Percentiles rank a stretch among this genome's conserved stretches.
These are phyloP conservation scores for Tetrapisispora iriomotensis DNA, from an alignment of 805 yeast genomes.

Conservation along the genomic window DNA sequence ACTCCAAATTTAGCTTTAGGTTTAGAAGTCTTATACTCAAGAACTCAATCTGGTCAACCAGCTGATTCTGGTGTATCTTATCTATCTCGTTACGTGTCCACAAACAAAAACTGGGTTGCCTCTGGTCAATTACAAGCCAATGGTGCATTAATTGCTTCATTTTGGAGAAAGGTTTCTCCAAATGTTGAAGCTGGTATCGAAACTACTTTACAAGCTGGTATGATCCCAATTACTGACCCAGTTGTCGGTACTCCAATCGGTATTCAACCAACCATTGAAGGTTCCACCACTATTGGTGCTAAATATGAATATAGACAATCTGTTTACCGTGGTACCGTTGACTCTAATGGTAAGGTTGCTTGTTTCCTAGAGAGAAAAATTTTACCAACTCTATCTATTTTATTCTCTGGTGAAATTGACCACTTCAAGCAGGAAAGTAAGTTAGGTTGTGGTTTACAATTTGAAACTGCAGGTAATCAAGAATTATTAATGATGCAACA, in stretches of 20 bases:
- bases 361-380: conserved; percentile 89
- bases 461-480: conserved; percentile 92
- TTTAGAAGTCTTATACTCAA: conserved; percentile 81
- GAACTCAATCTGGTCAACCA: conserved; percentile 57
- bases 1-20: conserved; percentile 81
- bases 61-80: conserved; percentile 89
- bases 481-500: conserved; percentile 87
- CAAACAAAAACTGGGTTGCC: conserved; percentile 74
- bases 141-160: conserved; percentile 80
- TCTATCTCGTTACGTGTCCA: conserved; percentile 76
- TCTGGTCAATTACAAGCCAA: conserved; percentile 89
- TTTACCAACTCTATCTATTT: conserved; percentile 78
- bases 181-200: conserved; percentile 93
- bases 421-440: conserved; percentile 70
- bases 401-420: conserved; percentile 89
- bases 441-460: conserved; percentile 89
- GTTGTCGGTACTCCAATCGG: conserved; percentile 74
- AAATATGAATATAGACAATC: conserved; percentile 97
- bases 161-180: conserved; percentile 89
- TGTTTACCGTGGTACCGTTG: conserved; percentile 89
- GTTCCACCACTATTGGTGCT: conserved; percentile 88
- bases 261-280: conserved; percentile 78
- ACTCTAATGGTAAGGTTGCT: conserved; percentile 81
- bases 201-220: conserved; percentile 67
- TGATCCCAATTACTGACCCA: conserved; percentile 64